A percentile compares a stretch with the other conserved stretches of the same genome.
Conservation (phyloP, 2,329 filamentous ascomycete genomes). For the Ophiocordyceps camponoti-saundersi region DNA sequence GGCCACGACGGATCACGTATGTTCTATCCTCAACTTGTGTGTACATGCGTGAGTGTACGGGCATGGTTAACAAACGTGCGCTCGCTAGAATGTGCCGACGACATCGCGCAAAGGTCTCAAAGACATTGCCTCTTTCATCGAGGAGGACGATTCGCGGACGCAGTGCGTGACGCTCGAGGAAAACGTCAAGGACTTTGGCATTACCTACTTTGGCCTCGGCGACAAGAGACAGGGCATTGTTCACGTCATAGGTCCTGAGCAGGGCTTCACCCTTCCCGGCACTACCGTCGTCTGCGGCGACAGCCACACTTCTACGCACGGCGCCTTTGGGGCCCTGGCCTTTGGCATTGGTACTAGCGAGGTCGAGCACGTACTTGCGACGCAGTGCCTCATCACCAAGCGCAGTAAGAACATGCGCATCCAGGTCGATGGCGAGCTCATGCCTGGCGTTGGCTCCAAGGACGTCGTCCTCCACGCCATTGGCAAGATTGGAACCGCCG, state of each 20-base stretch:
- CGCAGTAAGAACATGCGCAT: constrained; percentile 98
- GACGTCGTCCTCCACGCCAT: constrained; percentile 89
- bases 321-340: constrained; percentile 84
- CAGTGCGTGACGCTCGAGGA: constrained; percentile 95
- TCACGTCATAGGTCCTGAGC: constrained; percentile 94
- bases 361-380: constrained; percentile 95
- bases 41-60: background rate
- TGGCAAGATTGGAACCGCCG: constrained; percentile 84
- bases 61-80: constrained; percentile 4
- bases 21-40: background rate
- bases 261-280: constrained; percentile 93
- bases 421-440: constrained; percentile 79
- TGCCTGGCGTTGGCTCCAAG: constrained; percentile 87
- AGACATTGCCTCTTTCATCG: constrained; percentile 83
- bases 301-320: constrained; percentile 95
- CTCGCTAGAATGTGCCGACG: constrained; percentile 76
- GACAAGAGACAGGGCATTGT: constrained; percentile 97
- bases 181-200: constrained; percentile 89
- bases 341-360: constrained; percentile 97
- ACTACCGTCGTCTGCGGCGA: constrained; percentile 97
- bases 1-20: constrained; percentile 84
- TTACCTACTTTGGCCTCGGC: constrained; percentile 92
- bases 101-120: constrained; percentile 82
- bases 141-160: constrained; percentile 81
- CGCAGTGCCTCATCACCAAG: constrained; percentile 86